Evolutionary conservation across 345 rosid genomes (phyloP).

Genomic region (Adansonia digitata): DNA sequence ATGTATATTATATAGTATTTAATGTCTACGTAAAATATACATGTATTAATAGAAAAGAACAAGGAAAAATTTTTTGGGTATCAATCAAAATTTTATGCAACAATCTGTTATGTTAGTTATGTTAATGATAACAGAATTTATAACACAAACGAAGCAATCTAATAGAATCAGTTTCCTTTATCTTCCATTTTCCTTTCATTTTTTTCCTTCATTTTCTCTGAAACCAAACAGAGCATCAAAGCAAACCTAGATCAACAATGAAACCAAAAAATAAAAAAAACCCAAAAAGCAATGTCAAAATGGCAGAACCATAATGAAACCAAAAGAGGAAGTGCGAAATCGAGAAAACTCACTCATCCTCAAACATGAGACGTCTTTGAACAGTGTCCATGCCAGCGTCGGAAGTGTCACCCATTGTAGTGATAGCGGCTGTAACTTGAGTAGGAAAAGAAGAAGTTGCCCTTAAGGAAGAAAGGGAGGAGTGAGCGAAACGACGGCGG

Average conservation of each 20-base stretch:
- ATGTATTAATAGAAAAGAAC: not conserved
- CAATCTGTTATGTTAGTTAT: not conserved
- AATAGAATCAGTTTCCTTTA: not conserved
- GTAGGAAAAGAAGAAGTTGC: conserved; percentile 14
- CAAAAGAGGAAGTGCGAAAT: not conserved
- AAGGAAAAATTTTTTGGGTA: no score
- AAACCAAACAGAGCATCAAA: not conserved
- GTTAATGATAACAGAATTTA: not conserved
- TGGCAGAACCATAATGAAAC: not conserved
- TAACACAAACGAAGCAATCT: not conserved
- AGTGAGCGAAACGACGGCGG: conserved; percentile 10
- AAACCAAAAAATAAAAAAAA: not conserved
- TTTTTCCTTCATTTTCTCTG: not conserved
- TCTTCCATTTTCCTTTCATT: not conserved
- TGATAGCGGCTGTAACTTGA: conserved; percentile 7
- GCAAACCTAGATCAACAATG: not conserved
- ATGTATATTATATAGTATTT: no score
- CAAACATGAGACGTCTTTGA: conserved; percentile 97
- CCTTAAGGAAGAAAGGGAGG: conserved; percentile 9
- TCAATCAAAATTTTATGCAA: not conserved
- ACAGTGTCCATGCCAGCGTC: conserved; percentile 95
- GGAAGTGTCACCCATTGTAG: conserved; percentile 48
- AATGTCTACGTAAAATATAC: not conserved
- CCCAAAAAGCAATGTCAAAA: not conserved
- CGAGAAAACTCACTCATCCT: conserved; percentile 55